Base-by-base conservation (phyloP, 2,329 filamentous ascomycete species). In the Pyrenophora tritici-repentis region DNA sequence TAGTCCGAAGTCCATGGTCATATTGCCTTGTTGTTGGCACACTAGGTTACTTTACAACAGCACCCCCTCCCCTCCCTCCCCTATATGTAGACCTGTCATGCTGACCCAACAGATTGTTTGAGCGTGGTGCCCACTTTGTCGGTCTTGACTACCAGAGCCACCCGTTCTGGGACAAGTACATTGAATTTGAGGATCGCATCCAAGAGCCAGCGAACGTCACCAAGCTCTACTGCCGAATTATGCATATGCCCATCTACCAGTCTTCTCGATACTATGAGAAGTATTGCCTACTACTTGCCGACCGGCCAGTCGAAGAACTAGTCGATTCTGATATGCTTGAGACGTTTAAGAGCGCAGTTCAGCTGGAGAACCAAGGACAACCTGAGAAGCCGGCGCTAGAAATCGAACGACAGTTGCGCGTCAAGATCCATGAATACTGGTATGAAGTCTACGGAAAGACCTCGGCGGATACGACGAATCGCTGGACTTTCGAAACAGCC, bases 121-220 rank as follows among this genome's bases (percentile, higher is more conserved):
- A 99, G 73, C 89, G 94, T 61, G 94, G 89, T 56, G 89, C 91
- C 22, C 83, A 83, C 24, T 87, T 84, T 65, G 91, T 96, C 34
- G 94, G 94, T 13, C 82, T 97, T 14, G 94, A 99, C 75, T 99
- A 96, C 70, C 81, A 96, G 24, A 88, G 92, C 2, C 91, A 97
- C 71, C 91, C 91, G 1, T 97, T 99, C 77, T 99, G 94, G 94
- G 94, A 99, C 75, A 97, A 96, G 76, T 99, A 96, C 69, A 85
- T 99, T 58, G 94, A 97, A 71, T 97, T 95, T 67, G 94, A 97
- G 72, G 92, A 97, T 72, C 88, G 92, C 1, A 81, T 93, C 55
- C 62, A 67, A 38, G 65, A 68, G 29, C 57, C 61, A 6, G 53
- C 61, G 58, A 90, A 86, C 66, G 90, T 97, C 47, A 96, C 95